Base-by-base conservation (phyloP, 192 early-diverging fungal genomes). In the Paraglomus occultum region DNA sequence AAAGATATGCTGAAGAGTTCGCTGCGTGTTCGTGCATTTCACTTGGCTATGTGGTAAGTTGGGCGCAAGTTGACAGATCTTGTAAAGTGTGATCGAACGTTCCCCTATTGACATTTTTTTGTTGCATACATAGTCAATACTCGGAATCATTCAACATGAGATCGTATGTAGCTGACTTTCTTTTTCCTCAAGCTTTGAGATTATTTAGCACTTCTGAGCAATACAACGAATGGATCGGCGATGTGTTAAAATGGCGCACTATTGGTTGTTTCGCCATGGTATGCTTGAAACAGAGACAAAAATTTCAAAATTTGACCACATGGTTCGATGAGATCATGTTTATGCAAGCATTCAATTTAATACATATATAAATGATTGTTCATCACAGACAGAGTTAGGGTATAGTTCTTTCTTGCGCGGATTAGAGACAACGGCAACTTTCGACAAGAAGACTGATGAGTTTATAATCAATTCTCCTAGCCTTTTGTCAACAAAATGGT, bases 241-340 rank as follows among this genome's bases (percentile, higher is more conserved):
- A 85, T 52, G 77, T 88, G 15, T 73, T 77, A 18, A 80, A 77
- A 51, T 88, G 76, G 71, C 73, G 79, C 58, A 71, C 87, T 10
- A 64, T 87, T 62, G 88, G 88, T 59, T 84, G 88, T 62, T 89
- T 88, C 74, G 88, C 85, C 5, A 87, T 89, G 85, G 83, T 86
- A 84, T 20, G 51, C 8, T 8, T 42, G 17, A 5, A 31, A 31
- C 31, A 31, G 31, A 31, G 3, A 31, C n/a, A 4, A 52, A 62
- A 9, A 52, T n/a, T 46, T 42, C 52, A 11, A 15, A 14, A 43
- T 23, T 12, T 51, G 50, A 22, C 20, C 15, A 20, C 42, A 15
- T n/a, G 18, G 12, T 40, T 61, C 6, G 18, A 65, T 7, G 46
- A 52, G 43, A 71, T 23, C 51, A 11, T 6, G 11, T 5, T 14